Base-by-base conservation (phyloP, 768 basidiomycete genomes). In the Gautieria morchelliformis region DNA sequence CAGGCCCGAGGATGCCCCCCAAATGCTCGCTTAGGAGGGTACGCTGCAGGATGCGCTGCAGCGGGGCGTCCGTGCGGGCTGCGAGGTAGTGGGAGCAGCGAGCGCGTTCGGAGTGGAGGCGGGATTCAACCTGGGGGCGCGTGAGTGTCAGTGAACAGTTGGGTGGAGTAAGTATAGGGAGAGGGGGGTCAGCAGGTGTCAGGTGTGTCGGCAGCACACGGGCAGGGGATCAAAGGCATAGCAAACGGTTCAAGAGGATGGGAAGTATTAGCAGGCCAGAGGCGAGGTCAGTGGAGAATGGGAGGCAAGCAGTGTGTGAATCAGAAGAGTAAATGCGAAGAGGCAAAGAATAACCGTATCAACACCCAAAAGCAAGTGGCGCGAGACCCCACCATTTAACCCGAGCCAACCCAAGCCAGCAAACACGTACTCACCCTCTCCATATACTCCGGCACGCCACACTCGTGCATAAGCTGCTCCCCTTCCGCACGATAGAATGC, bases 401-500 rank as follows among this genome's bases (percentile, higher is more conserved):
- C 27, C 27, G 5, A 27, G 2, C 27, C 27, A 27, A 5, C 27
- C 27, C 27, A 27, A 27, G 3, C 27, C 27, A 27, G 5, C 27
- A 27, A 27, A 27, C 27, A 27, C 27, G 27, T 5, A 76, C 84
- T 65, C 64, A 94, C 95, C 70, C 80, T 77, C 47, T 75, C 77
- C 17, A 99, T 74, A 69, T 91, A 99, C 58, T 87, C 86, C 9
- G 88, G 75, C 1, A 89, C 86, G 68, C 92, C 86, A 61, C 85
- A 92, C 2, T 77, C 78, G 58, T 85, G 78, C 48, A 94, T 70
- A 41, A 95, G 69, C 58, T 74, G 77, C 59, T 78, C 70, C 1
- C 87, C 90, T 67, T 98, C 94, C 3, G 72, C 70, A 61, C 75
- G 74, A 69, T 96, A 99, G 70, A 92, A 99, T 11, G 68, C 68